Base-by-base conservation (phyloP, 1,284 basidiomycete genomes). In the Melampsora abietis-canadensis region DNA sequence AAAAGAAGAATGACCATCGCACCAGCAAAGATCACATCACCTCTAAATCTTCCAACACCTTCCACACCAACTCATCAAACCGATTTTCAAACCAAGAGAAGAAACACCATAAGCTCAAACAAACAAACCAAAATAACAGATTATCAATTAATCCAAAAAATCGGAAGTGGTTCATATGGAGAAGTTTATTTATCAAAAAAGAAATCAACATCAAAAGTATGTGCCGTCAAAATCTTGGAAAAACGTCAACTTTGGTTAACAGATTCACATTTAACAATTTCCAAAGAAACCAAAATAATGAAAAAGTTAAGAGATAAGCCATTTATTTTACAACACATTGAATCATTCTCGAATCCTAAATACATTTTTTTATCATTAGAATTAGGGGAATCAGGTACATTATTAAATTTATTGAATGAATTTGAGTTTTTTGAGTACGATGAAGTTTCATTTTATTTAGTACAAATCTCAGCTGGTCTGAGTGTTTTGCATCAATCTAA, bases 141-240 rank as follows among this genome's bases (percentile, higher is more conserved):
- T 34, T 62, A 79, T 74, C 78, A 79, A 37, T 46, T 76, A 1
- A 62, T 80, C n/a, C 77, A 78, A 66, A 61, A 78, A 24, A 79
- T 80, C 37, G 79, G 79, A 34, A 76, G 69, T 30, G 79, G 79
- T 51, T 76, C 78, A n/a, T 80, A 79, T 72, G 79, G 79, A 4
- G 44, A 76, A 24, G 79, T 80, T 44, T 78, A 77, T 31, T 78
- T 78, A 70, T 79, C 79, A 14, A 74, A 74, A 30, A 72, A 78
- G 12, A 67, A 72, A 27, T 30, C 61, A 17, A 78, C 79, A 46
- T 78, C 78, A 47, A 64, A 64, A n/a, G 47, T 78, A 24, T 80
- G 78, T 62, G 79, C 79, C 4, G 76, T 78, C 63, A 80, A 80
- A 65, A 77, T 62, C 27, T 30, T 62, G 10, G 14, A 62, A 79